Evolutionary conservation across 352 stramenopile species (phyloP).

Genomic region (Phytophthora colocasiae): DNA sequence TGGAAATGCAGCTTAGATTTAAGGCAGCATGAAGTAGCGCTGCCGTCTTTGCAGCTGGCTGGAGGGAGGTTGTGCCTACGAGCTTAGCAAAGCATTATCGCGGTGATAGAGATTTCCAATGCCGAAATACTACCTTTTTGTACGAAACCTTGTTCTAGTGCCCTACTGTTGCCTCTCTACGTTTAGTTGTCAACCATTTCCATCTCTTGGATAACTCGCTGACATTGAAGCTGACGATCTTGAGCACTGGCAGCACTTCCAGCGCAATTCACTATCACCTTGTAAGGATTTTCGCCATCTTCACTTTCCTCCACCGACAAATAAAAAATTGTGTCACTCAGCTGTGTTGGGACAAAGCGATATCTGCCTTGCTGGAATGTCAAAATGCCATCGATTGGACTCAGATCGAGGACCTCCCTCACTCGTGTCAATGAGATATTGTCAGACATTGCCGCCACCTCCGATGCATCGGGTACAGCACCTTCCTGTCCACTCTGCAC

Average conservation of each 20-base stretch:
- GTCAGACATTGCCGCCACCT: slow-evolving; percentile 33
- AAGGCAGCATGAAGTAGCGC: slow-evolving; percentile 3
- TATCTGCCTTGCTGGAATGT: slow-evolving; percentile 57
- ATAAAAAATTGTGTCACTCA: slow-evolving; percentile 31
- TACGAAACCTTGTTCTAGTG: slow-evolving; percentile 8
- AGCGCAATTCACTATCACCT: slow-evolving; percentile 32
- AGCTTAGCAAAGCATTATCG: slow-evolving; percentile 15
- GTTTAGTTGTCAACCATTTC: slow-evolving; percentile 19
- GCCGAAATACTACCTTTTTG: slow-evolving; percentile 28
- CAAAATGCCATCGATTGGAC: slow-evolving; percentile 65
- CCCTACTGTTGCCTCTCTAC: background rate
- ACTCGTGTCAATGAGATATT: slow-evolving; percentile 46
- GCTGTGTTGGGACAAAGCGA: slow-evolving; percentile 27
- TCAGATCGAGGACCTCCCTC: slow-evolving; percentile 55
- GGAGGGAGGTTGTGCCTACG: slow-evolving; percentile 13
- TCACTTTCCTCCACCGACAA: slow-evolving; percentile 35
- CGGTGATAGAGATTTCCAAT: slow-evolving; percentile 30
- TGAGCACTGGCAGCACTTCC: slow-evolving; percentile 13
- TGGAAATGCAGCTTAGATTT: slow-evolving; percentile 5
- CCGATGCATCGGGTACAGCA: slow-evolving; percentile 3
- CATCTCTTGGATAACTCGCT: slow-evolving; percentile 48
- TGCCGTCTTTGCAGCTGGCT: slow-evolving; percentile 12
- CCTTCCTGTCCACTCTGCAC: slow-evolving; percentile 31
- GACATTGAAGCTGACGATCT: slow-evolving; percentile 28
- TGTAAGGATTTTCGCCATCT: slow-evolving; percentile 11